Evolutionary conservation across 441 rosid genomes (phyloP).

Genomic region (Erysimum cheiri): DNA sequence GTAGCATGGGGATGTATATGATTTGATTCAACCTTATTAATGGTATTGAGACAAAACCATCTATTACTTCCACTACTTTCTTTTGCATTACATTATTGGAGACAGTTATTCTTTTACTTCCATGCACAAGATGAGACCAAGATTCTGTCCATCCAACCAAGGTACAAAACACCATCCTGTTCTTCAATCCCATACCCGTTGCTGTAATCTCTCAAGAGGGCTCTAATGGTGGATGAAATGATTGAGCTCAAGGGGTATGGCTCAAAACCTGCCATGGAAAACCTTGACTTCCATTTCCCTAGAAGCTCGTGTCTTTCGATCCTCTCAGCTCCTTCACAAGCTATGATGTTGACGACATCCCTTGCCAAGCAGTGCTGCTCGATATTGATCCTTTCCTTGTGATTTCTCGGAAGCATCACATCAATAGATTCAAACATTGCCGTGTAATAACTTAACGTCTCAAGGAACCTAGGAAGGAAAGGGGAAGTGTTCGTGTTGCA

Average conservation of each 20-base stretch:
- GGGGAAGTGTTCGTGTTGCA: constrained; percentile 88
- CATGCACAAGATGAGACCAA: constrained; percentile 84
- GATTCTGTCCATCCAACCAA: constrained; percentile 82
- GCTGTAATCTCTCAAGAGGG: constrained; percentile 40
- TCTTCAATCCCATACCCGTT: constrained; percentile 46
- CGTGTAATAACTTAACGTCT: constrained; percentile 69
- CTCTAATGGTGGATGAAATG: constrained; percentile 69
- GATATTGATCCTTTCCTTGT: constrained; percentile 66
- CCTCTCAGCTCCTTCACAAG: constrained; percentile 86
- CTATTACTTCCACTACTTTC: constrained; percentile 15
- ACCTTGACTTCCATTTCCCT: constrained; percentile 92
- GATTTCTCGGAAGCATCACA: constrained; percentile 62
- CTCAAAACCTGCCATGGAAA: constrained; percentile 82
- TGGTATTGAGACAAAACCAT: constrained; percentile 36
- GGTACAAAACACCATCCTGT: constrained; percentile 75
- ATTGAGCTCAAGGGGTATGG: constrained; percentile 73
- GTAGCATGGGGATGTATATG: constrained; percentile 43
- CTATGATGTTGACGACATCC: constrained; percentile 83
- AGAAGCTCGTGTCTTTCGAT: constrained; percentile 88
- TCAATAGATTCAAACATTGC: constrained; percentile 92
- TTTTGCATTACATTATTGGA: constrained; percentile 20
- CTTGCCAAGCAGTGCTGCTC: constrained; percentile 88
- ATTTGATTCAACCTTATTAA: constrained; percentile 43
- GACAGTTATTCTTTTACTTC: constrained; percentile 51
- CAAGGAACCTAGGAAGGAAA: constrained; percentile 70